Conservation (phyloP, 306 rosid species). For the Citrullus amarus region DNA sequence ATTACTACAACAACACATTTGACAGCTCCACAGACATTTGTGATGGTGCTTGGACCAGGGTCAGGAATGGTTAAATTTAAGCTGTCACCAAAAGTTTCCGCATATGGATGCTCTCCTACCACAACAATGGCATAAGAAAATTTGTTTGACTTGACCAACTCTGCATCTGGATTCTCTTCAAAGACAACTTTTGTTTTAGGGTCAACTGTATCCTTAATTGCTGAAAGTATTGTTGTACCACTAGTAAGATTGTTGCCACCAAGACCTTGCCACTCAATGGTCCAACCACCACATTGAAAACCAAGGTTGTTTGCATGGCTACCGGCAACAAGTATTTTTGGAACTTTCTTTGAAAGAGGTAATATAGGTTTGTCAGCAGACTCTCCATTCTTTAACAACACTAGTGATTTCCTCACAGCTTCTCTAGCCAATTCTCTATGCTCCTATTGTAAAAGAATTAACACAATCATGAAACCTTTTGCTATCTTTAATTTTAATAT, state of each 20-base stretch:
- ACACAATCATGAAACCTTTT: not conserved
- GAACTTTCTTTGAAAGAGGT: constrained; percentile 22
- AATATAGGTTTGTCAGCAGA: constrained; percentile 17
- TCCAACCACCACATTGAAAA: constrained; percentile 35
- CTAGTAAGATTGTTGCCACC: constrained; percentile 8
- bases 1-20: constrained; percentile 24
- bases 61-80: constrained; percentile 23
- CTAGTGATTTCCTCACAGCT: constrained; percentile 27
- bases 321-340: constrained; percentile 23
- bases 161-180: constrained; percentile 15
- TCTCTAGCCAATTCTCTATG: constrained; percentile 32
- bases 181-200: not conserved
- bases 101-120: constrained; percentile 27
- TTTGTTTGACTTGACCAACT: constrained; percentile 10
- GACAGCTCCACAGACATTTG: constrained; percentile 22
- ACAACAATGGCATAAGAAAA: constrained; percentile 24
- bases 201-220: not conserved
- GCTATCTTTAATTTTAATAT: no score
- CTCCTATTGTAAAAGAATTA: constrained; percentile 5
- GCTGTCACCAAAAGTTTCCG: constrained; percentile 25
- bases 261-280: constrained; percentile 26
- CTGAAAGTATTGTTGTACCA: constrained; percentile 7
- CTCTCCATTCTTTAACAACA: constrained; percentile 25
- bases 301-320: constrained; percentile 34
- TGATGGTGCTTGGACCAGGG: constrained; percentile 13